Base-by-base conservation (phyloP, 441 rosid genomes). In the Codiaeum variegatum region DNA sequence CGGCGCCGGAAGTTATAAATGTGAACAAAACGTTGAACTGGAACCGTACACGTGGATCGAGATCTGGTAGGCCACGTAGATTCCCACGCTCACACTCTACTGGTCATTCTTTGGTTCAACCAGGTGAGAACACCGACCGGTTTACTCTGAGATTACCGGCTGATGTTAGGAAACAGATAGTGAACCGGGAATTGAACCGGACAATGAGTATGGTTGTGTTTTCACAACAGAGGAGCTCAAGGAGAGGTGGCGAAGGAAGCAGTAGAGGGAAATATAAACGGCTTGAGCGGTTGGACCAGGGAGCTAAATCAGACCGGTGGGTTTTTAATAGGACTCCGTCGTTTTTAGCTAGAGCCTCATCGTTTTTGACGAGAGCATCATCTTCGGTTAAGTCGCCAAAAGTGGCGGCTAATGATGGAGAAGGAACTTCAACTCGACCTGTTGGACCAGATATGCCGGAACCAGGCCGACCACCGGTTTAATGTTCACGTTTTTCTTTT, bases 1-100 rank as follows among this genome's bases (percentile, higher is more conserved):
- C 83, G 3, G 82, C 66, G 52, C 72, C 75, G 7, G 78, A 70
- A 4, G 80, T 66, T 5, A 1, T 62, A 19, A 59, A 8, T 16
- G 49, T 61, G 21, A 49, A 24, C 21, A 56, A 13, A 42, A 70
- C 73, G 13, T 28, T 78, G 67, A 85, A 81, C 4, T 71, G 85
- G 64, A 81, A 66, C 70, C 85, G 72, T 40, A 81, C 94, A 66
- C 88, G 91, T 61, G 84, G 97, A 34, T 79, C 88, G 3, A 72
- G 86, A 55, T 89, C 92, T 0, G 80, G 80, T 40, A 75, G 82
- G 47, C 79, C 83, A 62, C 82, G 83, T 7, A 77, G 72, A 32
- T 89, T 89, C 70, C 81, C 85, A 1, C 87, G 98, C 28, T 95
- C 98, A 1, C 97, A 95, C 72, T 88, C 99, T 4, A 93, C 97